Base-by-base conservation (phyloP, 176 grass and related monocot genomes). In the Tillandsia leiboldiana region DNA sequence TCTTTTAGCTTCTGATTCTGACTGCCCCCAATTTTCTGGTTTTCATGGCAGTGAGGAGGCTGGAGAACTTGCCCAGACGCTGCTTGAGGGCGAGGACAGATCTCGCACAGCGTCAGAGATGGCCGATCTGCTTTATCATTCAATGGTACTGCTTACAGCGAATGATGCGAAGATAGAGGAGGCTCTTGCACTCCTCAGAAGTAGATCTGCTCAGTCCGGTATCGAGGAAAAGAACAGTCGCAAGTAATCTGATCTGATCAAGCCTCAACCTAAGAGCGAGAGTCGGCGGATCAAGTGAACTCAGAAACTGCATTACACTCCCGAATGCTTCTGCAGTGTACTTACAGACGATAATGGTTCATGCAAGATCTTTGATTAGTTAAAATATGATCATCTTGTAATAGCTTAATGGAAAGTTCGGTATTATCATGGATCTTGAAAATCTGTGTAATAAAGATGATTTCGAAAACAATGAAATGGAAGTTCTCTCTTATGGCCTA, bases 111-210 rank as follows among this genome's bases (percentile, higher is more conserved):
- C 87, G 20, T 91, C 82, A 0, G 92, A 96, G 83, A 96, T 96
- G 92, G 86, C 76, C 6, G 92, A 96, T 87, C 24, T 96, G 51
- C 52, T 96, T 51, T 96, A 92, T 76, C 92, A 96, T 47, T 71
- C 83, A 2, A 96, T 96, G 92, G 92, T 96, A 62, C 78, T 96
- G 67, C 80, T 96, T 5, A 82, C 75, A 0, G 48, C 87, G 27
- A 91, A 84, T 70, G 87, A 75, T 68, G 92, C 88, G 12, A 83
- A 83, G 67, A 88, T 96, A 77, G 88, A 91, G 50, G 78, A 91
- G 51, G 92, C 88, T n/a, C 48, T 96, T 2, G 85, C 84, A 64
- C 29, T 91, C 73, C 77, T 96, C 3, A 83, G 92, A 73, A 88
- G 86, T 27, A 87, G 92, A n/a, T 96, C 89, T 75, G 84, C 88